Conservation (phyloP, 441 rosid species). For the Isatis lusitanica region DNA sequence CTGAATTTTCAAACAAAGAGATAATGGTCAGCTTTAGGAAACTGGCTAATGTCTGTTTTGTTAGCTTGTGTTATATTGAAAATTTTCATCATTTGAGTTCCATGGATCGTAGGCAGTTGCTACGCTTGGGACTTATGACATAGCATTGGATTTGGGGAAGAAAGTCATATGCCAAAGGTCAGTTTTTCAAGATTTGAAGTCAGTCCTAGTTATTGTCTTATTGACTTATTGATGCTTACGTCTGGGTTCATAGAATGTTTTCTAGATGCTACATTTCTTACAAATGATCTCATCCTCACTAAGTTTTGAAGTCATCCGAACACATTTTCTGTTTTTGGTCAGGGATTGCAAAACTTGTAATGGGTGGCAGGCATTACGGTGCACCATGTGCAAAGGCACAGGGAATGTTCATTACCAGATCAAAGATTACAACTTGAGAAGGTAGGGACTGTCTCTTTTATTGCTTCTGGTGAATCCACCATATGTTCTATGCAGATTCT, state of each 20-base stretch:
- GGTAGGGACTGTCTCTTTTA: slow-evolving; percentile 45
- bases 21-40: background rate
- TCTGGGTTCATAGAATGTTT: too few species aligned
- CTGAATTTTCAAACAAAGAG: background rate
- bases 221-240: background rate
- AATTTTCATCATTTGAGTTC: background rate
- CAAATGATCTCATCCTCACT: background rate
- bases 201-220: background rate
- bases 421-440: slow-evolving; percentile 69
- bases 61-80: background rate
- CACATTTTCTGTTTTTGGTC: slow-evolving; percentile 18
- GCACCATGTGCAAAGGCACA: slow-evolving; percentile 86
- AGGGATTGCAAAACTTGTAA: slow-evolving; percentile 83
- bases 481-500: background rate
- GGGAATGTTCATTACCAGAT: slow-evolving; percentile 87
- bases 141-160: slow-evolving; percentile 83
- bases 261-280: background rate
- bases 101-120: slow-evolving; percentile 63
- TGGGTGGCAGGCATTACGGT: slow-evolving; percentile 89
- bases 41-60: background rate
- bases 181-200: background rate
- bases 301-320: too few species aligned
- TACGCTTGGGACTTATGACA: slow-evolving; percentile 85
- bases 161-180: slow-evolving; percentile 92
- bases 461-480: background rate